phyloP scores from a whole-genome alignment of 257 asterid genomes.

The Mitragyna speciosa region DNA sequence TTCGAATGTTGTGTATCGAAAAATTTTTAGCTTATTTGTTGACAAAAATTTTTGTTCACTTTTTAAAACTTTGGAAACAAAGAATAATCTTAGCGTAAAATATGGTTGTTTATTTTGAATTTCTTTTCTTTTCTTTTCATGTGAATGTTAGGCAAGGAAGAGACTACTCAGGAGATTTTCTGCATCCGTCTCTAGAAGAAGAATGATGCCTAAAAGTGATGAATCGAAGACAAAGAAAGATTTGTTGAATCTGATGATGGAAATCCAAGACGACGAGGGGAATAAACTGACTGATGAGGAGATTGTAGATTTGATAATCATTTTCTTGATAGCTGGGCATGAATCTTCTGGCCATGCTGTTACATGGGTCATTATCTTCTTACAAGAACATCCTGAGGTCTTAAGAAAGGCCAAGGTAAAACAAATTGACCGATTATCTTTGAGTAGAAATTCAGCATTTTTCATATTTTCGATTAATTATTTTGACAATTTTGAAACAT shows the following conservation, averaged over 20 bases:
- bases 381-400: conserved; percentile 5
- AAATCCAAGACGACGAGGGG: conserved; percentile 7
- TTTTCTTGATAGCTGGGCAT: conserved; percentile 15
- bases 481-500: too few relatives aligned
- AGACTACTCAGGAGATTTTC: neutral
- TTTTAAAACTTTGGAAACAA: too few relatives aligned
- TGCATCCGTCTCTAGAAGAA: neutral
- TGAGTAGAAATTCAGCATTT: neutral
- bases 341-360: conserved; percentile 13
- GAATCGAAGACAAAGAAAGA: neutral
- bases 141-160: conserved; percentile 10
- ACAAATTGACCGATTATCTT: neutral
- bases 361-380: conserved; percentile 5
- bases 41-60: too few relatives aligned
- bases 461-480: too few relatives aligned
- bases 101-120: too few relatives aligned
- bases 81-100: too few relatives aligned
- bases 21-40: too few relatives aligned
- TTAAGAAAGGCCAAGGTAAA: conserved; percentile 13
- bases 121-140: neutral
- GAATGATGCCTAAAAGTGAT: neutral
- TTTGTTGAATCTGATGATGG: conserved; percentile 10
- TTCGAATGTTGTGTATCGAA: too few relatives aligned
- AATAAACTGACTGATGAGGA: conserved; percentile 15
- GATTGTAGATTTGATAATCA: conserved; percentile 9